Conservation (phyloP, 2,329 filamentous ascomycete species). For the Fusarium graminum region DNA sequence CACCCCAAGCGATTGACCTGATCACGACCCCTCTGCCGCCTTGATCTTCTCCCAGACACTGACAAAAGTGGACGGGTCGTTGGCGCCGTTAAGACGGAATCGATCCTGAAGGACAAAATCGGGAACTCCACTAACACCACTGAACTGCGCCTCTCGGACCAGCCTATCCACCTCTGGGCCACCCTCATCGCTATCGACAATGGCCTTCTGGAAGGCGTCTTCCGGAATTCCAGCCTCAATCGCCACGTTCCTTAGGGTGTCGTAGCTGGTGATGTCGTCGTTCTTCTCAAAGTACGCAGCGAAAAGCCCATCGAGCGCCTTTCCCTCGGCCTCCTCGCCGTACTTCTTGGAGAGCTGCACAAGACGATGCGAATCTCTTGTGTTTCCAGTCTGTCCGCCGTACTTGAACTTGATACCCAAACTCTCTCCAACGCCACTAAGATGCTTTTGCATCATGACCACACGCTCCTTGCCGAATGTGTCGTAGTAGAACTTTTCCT, state of each 20-base stretch:
- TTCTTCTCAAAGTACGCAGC: slow-evolving; percentile 59
- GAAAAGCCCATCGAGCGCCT: slow-evolving; percentile 63
- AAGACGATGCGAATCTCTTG: slow-evolving; percentile 80
- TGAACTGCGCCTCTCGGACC: slow-evolving; percentile 46
- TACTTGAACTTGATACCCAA: slow-evolving; percentile 65
- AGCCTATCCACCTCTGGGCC: slow-evolving; percentile 53
- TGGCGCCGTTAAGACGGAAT: slow-evolving; percentile 77
- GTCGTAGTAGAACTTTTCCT: slow-evolving; percentile 54
- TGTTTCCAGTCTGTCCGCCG: slow-evolving; percentile 79
- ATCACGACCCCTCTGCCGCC: slow-evolving; percentile 42
- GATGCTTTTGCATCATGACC: slow-evolving; percentile 50
- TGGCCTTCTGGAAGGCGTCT: slow-evolving; percentile 53
- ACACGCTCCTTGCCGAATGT: slow-evolving; percentile 75
- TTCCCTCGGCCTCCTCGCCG: slow-evolving; percentile 66
- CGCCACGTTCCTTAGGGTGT: slow-evolving; percentile 55
- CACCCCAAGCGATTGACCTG: slow-evolving; percentile 19
- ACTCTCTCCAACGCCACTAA: slow-evolving; percentile 50
- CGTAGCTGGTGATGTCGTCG: slow-evolving; percentile 58
- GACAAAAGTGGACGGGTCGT: slow-evolving; percentile 74
- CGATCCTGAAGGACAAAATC: slow-evolving; percentile 78
- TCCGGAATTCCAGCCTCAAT: slow-evolving; percentile 61
- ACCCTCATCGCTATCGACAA: slow-evolving; percentile 64
- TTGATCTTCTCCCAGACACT: slow-evolving; percentile 72
- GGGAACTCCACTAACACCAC: slow-evolving; percentile 73
- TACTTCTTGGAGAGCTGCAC: slow-evolving; percentile 64